A percentile compares a stretch with the other conserved stretches of the same genome.
These are phyloP conservation scores for Lathyrus aphaca DNA, from an alignment of 306 rosid species.

Conservation along the genomic window DNA sequence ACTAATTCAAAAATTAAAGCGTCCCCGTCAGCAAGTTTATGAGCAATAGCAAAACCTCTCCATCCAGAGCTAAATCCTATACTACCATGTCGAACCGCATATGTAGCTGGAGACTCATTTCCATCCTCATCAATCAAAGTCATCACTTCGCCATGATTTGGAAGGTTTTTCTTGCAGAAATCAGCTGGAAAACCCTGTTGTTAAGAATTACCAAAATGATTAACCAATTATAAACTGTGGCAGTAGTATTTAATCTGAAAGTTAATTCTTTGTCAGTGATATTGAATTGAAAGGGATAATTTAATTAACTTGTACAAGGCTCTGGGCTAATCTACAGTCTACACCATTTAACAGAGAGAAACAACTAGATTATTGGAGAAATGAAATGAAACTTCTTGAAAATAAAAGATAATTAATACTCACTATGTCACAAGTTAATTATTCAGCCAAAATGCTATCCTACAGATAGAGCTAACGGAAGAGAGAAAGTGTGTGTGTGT, in stretches of 20 bases:
- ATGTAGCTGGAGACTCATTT: slow-evolving; percentile 55
- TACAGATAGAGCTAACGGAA: no score
- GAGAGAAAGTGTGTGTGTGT: no score
- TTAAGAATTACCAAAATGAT: slow-evolving; percentile 31
- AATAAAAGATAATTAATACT: no score
- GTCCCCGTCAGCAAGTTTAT: slow-evolving; percentile 74
- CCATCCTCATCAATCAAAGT: slow-evolving; percentile 67
- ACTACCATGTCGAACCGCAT: slow-evolving; percentile 56
- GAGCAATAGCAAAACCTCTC: slow-evolving; percentile 83
- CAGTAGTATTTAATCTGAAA: neutral
- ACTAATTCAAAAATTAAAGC: slow-evolving; percentile 74
- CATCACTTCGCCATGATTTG: slow-evolving; percentile 47
- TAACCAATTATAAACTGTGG: neutral
- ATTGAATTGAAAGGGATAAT: neutral
- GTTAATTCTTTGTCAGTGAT: neutral
- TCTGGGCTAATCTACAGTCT: neutral
- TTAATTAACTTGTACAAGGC: neutral
- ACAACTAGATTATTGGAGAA: no score
- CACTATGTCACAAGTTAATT: no score
- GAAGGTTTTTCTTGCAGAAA: slow-evolving; percentile 59
- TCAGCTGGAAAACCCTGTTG: slow-evolving; percentile 66
- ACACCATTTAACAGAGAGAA: neutral
- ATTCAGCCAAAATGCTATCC: no score
- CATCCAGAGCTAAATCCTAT: slow-evolving; percentile 82
- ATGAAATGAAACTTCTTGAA: no score